phyloP scores from a whole-genome alignment of 2,329 filamentous ascomycete genomes.

The Aspergillus sp. region DNA sequence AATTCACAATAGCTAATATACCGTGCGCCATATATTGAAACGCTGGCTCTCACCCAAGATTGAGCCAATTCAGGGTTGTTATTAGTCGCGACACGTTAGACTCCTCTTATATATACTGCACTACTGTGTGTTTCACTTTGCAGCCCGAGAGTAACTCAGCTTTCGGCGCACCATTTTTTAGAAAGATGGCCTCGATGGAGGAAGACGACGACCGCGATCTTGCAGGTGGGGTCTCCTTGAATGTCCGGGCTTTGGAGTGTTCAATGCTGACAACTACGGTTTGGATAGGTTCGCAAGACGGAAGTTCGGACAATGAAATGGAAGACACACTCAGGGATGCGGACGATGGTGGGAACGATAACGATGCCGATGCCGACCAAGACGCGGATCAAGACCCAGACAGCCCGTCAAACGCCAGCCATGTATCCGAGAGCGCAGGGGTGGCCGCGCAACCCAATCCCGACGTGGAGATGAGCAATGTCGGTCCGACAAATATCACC shows the following conservation, averaged over 20 bases:
- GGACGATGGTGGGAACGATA: constrained; percentile 41
- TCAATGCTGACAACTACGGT: constrained; percentile 9
- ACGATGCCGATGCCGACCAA: constrained; percentile 33
- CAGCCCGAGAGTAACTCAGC: neutral
- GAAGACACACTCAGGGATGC: constrained; percentile 47
- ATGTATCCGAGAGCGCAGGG: constrained; percentile 38
- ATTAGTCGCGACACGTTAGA: neutral
- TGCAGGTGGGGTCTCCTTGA: constrained; percentile 29
- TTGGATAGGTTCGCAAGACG: constrained; percentile 47
- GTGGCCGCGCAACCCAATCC: constrained; percentile 46
- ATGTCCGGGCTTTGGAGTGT: neutral
- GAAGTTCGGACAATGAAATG: constrained; percentile 50
- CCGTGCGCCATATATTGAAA: neutral
- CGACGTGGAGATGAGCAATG: constrained; percentile 49
- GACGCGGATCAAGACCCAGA: constrained; percentile 37
- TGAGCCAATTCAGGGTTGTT: neutral
- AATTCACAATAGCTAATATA: neutral
- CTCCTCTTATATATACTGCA: constrained; percentile 2
- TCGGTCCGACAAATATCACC: constrained; percentile 37
- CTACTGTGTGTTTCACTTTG: neutral
- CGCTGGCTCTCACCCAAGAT: neutral
- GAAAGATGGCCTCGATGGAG: constrained; percentile 35
- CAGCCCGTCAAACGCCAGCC: constrained; percentile 41
- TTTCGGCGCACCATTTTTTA: too few relatives aligned
- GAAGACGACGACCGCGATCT: constrained; percentile 46